Evolutionary conservation across 2,329 filamentous ascomycete species (phyloP).

Genomic region (Ambrosiella xylebori): DNA sequence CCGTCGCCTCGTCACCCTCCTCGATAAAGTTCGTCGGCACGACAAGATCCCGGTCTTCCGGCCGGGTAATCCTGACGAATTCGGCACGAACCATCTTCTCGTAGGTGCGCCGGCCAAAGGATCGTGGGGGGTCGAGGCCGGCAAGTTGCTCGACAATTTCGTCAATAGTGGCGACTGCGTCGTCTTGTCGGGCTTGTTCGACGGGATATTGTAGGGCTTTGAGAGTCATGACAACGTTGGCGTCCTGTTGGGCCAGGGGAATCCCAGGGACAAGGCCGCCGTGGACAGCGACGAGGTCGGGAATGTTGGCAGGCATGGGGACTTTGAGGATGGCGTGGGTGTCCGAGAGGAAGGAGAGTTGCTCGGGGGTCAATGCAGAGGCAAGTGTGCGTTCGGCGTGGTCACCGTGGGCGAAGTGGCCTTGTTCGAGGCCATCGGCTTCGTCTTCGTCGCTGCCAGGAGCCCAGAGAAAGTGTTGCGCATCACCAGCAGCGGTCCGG

Average conservation of each 20-base stretch:
- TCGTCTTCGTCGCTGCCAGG: slow-evolving; percentile 17
- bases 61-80: slow-evolving; percentile 6
- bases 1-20: slow-evolving; percentile 36
- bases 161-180: slow-evolving; percentile 16
- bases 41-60: slow-evolving; percentile 19
- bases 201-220: slow-evolving; percentile 49
- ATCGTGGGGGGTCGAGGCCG: background rate
- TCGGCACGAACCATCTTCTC: slow-evolving; percentile 12
- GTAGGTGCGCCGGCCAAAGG: slow-evolving; percentile 7
- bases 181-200: slow-evolving; percentile 21
- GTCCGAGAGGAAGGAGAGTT: slow-evolving; percentile 49
- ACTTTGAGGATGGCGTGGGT: slow-evolving; percentile 66
- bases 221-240: slow-evolving; percentile 83
- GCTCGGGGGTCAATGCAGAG: slow-evolving; percentile 34
- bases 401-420: slow-evolving; percentile 20
- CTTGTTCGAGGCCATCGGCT: slow-evolving; percentile 16
- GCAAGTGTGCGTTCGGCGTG: slow-evolving; percentile 35
- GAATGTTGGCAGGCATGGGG: slow-evolving; percentile 14
- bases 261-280: slow-evolving; percentile 69
- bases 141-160: slow-evolving; percentile 13
- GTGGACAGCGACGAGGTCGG: slow-evolving; percentile 53
- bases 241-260: slow-evolving; percentile 51
- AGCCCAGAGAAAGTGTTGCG: slow-evolving; percentile 15
- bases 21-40: slow-evolving; percentile 26
- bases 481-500: background rate